Base-by-base conservation (phyloP, 2,329 filamentous ascomycete species). In the Botrytis aclada region DNA sequence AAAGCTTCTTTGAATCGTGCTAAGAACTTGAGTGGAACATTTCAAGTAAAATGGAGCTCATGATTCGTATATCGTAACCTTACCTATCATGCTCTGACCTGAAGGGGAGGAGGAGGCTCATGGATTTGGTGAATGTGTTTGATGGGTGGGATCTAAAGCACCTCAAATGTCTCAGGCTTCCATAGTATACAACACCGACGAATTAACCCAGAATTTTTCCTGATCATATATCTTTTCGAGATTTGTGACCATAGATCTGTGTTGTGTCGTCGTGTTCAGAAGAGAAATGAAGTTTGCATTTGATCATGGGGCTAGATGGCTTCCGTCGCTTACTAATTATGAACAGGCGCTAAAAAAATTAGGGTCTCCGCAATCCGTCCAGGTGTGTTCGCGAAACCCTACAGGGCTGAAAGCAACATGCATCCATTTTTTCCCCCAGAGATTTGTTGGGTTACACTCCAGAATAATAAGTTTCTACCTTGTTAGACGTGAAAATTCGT, bases 141-240 rank as follows among this genome's bases (percentile, higher is more conserved):
- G 6, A n/a, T 10, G 10, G 12, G 22, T 39, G 1, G 14, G 3
- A 39, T 18, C 34, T 16, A 41, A 2, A n/a, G 37, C 22, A 39
- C 14, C 25, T 18, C n/a, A 4, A 56, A 29, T 12, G 25, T 56
- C n/a, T 29, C 14, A 29, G 14, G 3, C 3, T 29, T 56, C 16
- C 4, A 39, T 62, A 41, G 9, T 9, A n/a, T n/a, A 25, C 18
- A 25, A 12, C 14, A 4, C 1, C 4, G 4, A 37, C 2, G 25
- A 14, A 8, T 1, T 3, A 8, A 25, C 0, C 3, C 32, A 14
- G 20, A 14, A 9, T 8, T 6, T 12, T 2, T 41, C 3, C 37
- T 29, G 3, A 10, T 16, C 16, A 41, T 62, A 16, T 62, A 29
- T 39, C 20, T 20, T 63, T 8, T 7, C 8, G 37, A 25, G n/a